Evolutionary conservation across 495 filamentous ascomycete species (phyloP).

Genomic region (Hamigera avellanea): DNA sequence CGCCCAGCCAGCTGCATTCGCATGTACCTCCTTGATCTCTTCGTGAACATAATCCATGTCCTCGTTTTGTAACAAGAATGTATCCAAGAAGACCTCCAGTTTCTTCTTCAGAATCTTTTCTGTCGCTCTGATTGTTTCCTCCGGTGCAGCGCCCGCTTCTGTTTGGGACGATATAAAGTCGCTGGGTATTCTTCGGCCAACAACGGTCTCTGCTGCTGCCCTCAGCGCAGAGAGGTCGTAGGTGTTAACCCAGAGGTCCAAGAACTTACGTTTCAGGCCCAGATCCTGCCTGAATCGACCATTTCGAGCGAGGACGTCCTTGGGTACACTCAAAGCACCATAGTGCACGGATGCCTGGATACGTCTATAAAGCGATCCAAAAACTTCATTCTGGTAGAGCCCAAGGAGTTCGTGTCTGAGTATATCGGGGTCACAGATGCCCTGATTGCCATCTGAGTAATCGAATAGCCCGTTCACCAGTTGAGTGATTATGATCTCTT

Average conservation of each 20-base stretch:
- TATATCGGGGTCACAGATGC: conserved; percentile 14
- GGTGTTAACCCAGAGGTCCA: conserved; percentile 44
- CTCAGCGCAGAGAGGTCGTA: conserved; percentile 41
- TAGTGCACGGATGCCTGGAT: conserved; percentile 53
- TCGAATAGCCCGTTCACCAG: conserved; percentile 47
- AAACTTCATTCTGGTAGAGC: conserved; percentile 42
- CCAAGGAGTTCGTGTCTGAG: conserved; percentile 34
- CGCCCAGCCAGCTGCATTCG: conserved; percentile 27
- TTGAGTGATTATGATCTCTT: conserved; percentile 51
- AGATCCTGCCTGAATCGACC: conserved; percentile 44
- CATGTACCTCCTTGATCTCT: conserved; percentile 15
- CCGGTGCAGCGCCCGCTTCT: neutral
- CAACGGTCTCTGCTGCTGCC: conserved; percentile 46
- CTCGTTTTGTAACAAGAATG: conserved; percentile 48
- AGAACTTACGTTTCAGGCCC: conserved; percentile 44
- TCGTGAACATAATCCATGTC: conserved; percentile 24
- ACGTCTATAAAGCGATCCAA: conserved; percentile 44
- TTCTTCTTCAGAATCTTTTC: conserved; percentile 26
- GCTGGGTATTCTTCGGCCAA: conserved; percentile 40
- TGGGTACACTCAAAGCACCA: conserved; percentile 47
- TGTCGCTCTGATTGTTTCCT: neutral
- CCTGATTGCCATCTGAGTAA: conserved; percentile 8
- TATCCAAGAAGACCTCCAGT: conserved; percentile 42
- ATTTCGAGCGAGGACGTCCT: conserved; percentile 32
- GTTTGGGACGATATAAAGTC: conserved; percentile 1